These are phyloP conservation scores for Aureobasidium sp. DNA, from an alignment of 2,329 filamentous ascomycete genomes.

Conservation along the genomic window DNA sequence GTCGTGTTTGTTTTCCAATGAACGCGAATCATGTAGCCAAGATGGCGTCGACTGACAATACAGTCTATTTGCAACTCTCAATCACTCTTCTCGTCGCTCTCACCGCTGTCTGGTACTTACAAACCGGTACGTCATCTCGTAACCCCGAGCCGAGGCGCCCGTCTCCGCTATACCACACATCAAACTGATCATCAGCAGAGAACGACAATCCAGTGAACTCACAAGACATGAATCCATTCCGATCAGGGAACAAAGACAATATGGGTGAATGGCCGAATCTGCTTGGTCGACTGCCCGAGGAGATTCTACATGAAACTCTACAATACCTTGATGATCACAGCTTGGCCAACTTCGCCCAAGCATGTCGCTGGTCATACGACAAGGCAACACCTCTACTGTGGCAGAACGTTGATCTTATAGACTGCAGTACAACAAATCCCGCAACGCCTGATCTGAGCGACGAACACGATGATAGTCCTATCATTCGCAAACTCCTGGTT, in stretches of 20 bases:
- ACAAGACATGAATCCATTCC: too few species aligned
- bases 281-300: conserved; percentile 29
- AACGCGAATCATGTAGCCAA: background rate
- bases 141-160: background rate
- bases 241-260: background rate
- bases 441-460: conserved; percentile 20
- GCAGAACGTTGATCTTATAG: conserved; percentile 33
- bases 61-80: background rate
- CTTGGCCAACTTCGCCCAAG: conserved; percentile 27
- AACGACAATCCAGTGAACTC: background rate
- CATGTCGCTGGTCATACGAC: conserved; percentile 29
- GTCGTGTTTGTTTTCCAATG: background rate
- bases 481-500: conserved; percentile 35
- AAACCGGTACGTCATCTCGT: background rate
- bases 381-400: conserved; percentile 33
- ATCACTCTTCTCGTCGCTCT: background rate
- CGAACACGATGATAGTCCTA: conserved; percentile 35
- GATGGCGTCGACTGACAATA: background rate
- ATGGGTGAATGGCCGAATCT: background rate
- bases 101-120: background rate
- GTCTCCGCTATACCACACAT: background rate
- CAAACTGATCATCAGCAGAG: background rate
- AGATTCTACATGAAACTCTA: conserved; percentile 35
- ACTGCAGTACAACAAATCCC: conserved; percentile 27
- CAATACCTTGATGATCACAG: conserved; percentile 25